Evolutionary conservation across 257 asterid species (phyloP).

Genomic region (Nemophila menziesii): DNA sequence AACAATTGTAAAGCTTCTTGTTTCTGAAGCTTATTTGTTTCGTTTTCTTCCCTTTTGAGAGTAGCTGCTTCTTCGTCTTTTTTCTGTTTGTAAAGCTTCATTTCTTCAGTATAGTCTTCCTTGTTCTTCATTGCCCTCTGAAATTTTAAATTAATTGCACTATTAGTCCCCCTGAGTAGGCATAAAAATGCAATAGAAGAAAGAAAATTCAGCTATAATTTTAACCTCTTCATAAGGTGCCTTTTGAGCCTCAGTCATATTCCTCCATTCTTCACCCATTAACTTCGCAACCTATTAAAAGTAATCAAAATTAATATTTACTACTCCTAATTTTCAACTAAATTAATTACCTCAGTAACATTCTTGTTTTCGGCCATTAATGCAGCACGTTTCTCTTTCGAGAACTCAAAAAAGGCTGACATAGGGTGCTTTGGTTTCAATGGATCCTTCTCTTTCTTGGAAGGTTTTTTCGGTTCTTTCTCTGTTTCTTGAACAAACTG

Average conservation of each 20-base stretch:
- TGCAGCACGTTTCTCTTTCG: conserved; percentile 55
- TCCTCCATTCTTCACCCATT: conserved; percentile 87
- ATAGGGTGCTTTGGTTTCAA: conserved; percentile 81
- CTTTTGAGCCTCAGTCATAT: conserved; percentile 53
- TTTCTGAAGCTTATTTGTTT: conserved; percentile 60
- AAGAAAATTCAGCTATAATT: neutral
- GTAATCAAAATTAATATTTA: neutral
- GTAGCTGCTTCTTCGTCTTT: conserved; percentile 59
- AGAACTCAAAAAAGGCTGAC: conserved; percentile 63
- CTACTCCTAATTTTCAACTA: too few relatives aligned
- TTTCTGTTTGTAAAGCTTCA: conserved; percentile 63
- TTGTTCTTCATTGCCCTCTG: conserved; percentile 55
- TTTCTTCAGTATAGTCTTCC: conserved; percentile 56
- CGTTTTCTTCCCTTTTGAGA: conserved; percentile 54
- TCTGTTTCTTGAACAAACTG: conserved; percentile 61
- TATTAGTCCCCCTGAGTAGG: neutral
- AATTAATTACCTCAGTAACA: conserved; percentile 62
- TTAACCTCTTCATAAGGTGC: conserved; percentile 58
- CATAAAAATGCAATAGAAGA: neutral
- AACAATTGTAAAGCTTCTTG: conserved; percentile 91
- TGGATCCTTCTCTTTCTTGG: conserved; percentile 85
- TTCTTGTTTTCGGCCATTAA: conserved; percentile 49
- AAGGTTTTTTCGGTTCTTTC: conserved; percentile 44
- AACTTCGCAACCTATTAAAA: conserved; percentile 46
- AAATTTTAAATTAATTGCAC: neutral